Evolutionary conservation across 2,329 filamentous ascomycete species (phyloP), one percentile per base, ranked within the genome.

Genomic region (Ascocoryne sarcoides): DNA sequence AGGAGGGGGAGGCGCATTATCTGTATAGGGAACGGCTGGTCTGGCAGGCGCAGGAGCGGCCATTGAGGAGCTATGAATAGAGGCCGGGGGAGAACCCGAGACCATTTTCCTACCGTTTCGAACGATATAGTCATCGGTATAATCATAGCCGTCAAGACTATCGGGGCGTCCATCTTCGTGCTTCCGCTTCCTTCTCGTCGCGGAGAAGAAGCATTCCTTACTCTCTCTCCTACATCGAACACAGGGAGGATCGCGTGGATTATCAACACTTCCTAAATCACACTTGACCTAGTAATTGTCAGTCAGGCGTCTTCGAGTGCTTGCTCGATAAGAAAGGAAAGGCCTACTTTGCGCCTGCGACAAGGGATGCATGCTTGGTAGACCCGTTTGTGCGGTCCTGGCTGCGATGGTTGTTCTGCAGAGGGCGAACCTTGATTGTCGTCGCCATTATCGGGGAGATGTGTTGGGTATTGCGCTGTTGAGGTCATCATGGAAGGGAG

Each of bases 191-290:
- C 92, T 80, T 37, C 92, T 76, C 21, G 89, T 96, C 15, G 88
- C 86, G 47, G 88, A 94, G 69, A 98, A 98, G 72, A 83, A 94
- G 69, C 92, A 98, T 56, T 95, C 83, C 63, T 96, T 96, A 67
- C 82, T 87, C 69, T 98, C 92, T 52, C 92, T 81, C 39, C 88
- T 82, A 62, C 92, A 98, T 58, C 92, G 80, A 44, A 90, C 84
- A 62, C 92, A 98, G 2, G 92, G 92, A 40, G 90, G 90, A 55
- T 94, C 87, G 63, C 89, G 80, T 17, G 92, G 92, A 55, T 92
- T 90, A 65, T 96, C 92, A 59, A 96, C 90, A 56, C 81, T 83
- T 26, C 72, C 71, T 35, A 76, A 62, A 49, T 76, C 71, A 59
- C 75, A 78, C 38, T 72, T 69, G 5, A 26, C 23, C 23, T 26